Base-by-base conservation (phyloP, 2,329 filamentous ascomycete genomes). In the Fusarium lateritium region DNA sequence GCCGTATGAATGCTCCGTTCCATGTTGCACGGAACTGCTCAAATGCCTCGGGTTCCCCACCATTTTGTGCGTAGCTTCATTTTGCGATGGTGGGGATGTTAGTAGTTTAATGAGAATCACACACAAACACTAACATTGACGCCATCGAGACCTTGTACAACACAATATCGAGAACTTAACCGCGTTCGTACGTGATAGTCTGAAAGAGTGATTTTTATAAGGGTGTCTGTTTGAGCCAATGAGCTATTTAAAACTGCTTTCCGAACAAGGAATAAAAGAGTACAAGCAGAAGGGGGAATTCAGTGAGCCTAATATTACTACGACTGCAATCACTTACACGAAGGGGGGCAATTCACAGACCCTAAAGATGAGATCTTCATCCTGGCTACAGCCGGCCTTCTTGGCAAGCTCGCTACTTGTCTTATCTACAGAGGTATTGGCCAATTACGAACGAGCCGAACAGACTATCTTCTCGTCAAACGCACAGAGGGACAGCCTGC, bases 101-200 rank as follows among this genome's bases (percentile, higher is more conserved):
- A 73, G 66, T 65, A 36, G 2, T 69, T 47, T 71, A 5, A 44
- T 38, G 33, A 2, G 0, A 2, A 1, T 2, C 1, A 1, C 21
- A 10, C 26, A 2, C 1, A 21, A 22, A 14, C 46, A 43, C 61
- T 74, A 74, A 69, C 62, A 31, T 58, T 73, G 70, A 69, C 72
- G 72, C 72, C 43, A 74, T 74, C 14, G 15, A 6, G 19, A 43
- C 26, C 22, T 17, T 26, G 33, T 7, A 67, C 66, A 65, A 55
- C 70, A 72, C 36, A 56, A 74, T 58, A 5, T 33, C 33, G 28
- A 33, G 38, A 53, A 59, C 49, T 17, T 21, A 38, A 62, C 34
- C 28, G 2, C 8, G 4, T 7, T 6, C 1, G 6, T 50, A n/a
- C 14, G 22, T 33, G 14, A 2, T n/a, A n/a, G 36, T 28, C 50